Evolutionary conservation across 2,329 filamentous ascomycete species (phyloP).

Genomic region (Venturia nashicola): DNA sequence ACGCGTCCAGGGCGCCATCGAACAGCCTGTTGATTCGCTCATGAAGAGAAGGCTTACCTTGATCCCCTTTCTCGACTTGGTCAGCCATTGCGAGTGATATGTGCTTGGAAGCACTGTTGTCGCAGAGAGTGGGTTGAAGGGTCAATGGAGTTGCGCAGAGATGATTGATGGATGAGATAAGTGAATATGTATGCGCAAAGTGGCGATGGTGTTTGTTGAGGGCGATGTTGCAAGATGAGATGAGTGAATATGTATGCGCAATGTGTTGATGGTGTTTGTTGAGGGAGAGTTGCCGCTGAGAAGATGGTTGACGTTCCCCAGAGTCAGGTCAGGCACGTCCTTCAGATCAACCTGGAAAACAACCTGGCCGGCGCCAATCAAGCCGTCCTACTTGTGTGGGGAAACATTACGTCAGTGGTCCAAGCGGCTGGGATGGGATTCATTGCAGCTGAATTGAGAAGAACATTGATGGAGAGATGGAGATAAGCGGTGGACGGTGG

Average conservation of each 20-base stretch:
- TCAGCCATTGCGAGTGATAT: constrained; percentile 26
- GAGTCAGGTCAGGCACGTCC: not conserved
- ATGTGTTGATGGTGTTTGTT: not conserved
- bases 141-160: constrained; percentile 2
- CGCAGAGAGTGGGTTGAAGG: not conserved
- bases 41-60: constrained; percentile 26
- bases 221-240: constrained; percentile 19
- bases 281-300: constrained; percentile 24
- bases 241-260: not conserved
- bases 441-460: not conserved
- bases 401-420: not conserved
- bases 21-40: not conserved
- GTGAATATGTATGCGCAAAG: not conserved
- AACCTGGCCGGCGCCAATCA: not conserved
- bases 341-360: not conserved
- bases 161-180: not conserved
- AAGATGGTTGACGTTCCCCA: constrained; percentile 21
- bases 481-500: no score
- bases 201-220: not conserved
- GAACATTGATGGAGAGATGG: not conserved
- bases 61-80: constrained; percentile 38
- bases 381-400: not conserved
- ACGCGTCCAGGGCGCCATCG: not conserved
- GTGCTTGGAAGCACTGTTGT: not conserved
- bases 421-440: not conserved